Evolutionary conservation across 441 rosid genomes (phyloP).

Genomic region (Erodium trifolium): DNA sequence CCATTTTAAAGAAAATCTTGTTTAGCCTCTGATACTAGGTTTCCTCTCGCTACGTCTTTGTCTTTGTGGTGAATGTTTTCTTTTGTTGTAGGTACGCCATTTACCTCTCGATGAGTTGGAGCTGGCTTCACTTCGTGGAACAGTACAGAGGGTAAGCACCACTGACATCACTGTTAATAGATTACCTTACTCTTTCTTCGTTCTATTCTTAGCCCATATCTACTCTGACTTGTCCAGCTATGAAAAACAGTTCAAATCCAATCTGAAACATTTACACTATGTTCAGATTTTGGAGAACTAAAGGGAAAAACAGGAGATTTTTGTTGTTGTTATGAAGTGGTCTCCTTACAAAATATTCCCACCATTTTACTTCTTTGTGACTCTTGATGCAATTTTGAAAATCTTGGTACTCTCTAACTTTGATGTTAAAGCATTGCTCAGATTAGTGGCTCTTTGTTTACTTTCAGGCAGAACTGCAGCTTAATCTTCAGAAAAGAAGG

Average conservation of each 20-base stretch:
- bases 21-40: slow-evolving; percentile 3
- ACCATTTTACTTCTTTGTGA: background rate
- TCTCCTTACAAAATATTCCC: background rate
- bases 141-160: slow-evolving; percentile 67
- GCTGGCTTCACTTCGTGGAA: slow-evolving; percentile 92
- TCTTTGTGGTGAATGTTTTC: slow-evolving; percentile 2
- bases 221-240: slow-evolving; percentile 3
- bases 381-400: background rate
- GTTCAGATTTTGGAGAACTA: background rate
- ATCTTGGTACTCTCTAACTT: background rate
- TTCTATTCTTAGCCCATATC: background rate
- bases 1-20: slow-evolving; percentile 13
- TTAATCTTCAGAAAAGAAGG: slow-evolving; percentile 89
- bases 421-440: slow-evolving; percentile 4
- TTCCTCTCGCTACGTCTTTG: background rate
- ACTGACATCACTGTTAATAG: background rate
- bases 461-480: slow-evolving; percentile 95
- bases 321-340: background rate
- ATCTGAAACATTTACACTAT: background rate
- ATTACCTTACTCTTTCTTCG: background rate
- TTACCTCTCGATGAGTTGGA: slow-evolving; percentile 97
- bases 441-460: slow-evolving; percentile 21
- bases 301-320: background rate
- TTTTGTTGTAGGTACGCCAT: slow-evolving; percentile 55
- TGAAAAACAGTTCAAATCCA: background rate